phyloP scores from a whole-genome alignment of 73 alveolate species.

The Symbiodinium pilosum region DNA sequence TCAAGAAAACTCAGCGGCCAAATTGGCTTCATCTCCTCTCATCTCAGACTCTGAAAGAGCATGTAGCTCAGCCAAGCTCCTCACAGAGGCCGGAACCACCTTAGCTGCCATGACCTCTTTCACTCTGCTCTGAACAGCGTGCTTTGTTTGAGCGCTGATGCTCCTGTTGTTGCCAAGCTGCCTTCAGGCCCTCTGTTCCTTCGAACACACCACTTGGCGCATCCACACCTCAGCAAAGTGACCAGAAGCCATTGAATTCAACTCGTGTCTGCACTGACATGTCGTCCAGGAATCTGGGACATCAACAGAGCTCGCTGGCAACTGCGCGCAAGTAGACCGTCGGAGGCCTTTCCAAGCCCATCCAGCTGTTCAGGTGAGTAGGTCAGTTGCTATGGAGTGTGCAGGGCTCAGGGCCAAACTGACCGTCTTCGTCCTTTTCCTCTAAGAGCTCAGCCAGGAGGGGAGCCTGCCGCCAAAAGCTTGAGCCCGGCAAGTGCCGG shows the following conservation, averaged over 20 bases:
- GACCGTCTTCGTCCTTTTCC: constrained; percentile 12
- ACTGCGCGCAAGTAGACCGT: constrained; percentile 48
- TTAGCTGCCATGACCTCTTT: background rate
- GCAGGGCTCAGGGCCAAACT: background rate
- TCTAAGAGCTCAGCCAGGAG: constrained; percentile 50
- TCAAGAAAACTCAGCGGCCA: background rate
- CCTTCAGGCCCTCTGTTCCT: constrained; percentile 75
- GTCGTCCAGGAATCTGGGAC: too few species aligned
- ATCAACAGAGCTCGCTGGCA: constrained; percentile 55
- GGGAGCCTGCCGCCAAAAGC: constrained; percentile 15
- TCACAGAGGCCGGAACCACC: background rate
- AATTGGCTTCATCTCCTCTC: too few species aligned
- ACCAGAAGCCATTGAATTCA: too few species aligned
- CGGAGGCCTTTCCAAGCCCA: too few species aligned
- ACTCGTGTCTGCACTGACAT: too few species aligned
- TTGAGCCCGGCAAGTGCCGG: too few species aligned
- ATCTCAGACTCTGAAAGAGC: background rate
- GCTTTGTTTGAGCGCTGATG: background rate
- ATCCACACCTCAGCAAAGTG: constrained; percentile 24
- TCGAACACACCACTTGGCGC: constrained; percentile 56
- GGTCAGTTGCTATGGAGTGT: too few species aligned
- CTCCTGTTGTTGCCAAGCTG: background rate
- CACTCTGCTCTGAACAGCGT: background rate
- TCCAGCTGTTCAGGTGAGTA: too few species aligned
- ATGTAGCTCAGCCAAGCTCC: too few species aligned